Evolutionary conservation across 306 rosid genomes (phyloP).

Genomic region (Gastrolobium villosum): DNA sequence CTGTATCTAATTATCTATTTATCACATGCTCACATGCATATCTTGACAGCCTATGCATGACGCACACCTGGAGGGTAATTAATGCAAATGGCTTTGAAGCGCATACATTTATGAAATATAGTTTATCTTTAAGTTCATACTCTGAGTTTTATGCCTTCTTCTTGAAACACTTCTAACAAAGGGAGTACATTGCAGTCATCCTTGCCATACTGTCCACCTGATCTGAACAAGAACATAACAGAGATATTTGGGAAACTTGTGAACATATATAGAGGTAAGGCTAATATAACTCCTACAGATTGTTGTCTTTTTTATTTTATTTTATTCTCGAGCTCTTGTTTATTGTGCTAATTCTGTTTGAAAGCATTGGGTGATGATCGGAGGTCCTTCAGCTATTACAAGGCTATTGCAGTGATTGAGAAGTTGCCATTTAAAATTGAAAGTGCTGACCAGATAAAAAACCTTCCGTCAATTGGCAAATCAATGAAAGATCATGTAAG

Average conservation of each 20-base stretch:
- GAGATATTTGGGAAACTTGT: constrained; percentile 78
- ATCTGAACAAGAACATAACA: constrained; percentile 71
- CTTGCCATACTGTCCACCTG: constrained; percentile 74
- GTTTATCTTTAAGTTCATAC: constrained; percentile 20
- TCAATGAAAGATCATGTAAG: constrained; percentile 84
- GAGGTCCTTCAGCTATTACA: constrained; percentile 93
- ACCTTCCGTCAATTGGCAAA: constrained; percentile 74
- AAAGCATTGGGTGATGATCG: constrained; percentile 93
- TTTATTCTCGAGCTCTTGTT: constrained; percentile 39
- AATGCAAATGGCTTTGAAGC: constrained; percentile 26
- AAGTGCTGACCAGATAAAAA: constrained; percentile 66
- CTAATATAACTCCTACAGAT: background rate
- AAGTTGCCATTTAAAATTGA: constrained; percentile 74
- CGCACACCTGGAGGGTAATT: background rate
- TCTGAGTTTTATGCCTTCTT: constrained; percentile 30
- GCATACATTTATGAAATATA: background rate
- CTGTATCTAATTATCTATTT: background rate
- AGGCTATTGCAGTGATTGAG: constrained; percentile 75
- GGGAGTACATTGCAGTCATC: constrained; percentile 56
- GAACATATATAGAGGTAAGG: constrained; percentile 76
- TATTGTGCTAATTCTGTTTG: constrained; percentile 49
- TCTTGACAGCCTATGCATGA: no score
- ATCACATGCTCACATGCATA: no score
- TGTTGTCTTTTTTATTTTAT: constrained; percentile 1
- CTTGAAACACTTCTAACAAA: constrained; percentile 42